These are phyloP conservation scores for Gentiana macrophylla DNA, from an alignment of 257 asterid species.

Conservation along the genomic window DNA sequence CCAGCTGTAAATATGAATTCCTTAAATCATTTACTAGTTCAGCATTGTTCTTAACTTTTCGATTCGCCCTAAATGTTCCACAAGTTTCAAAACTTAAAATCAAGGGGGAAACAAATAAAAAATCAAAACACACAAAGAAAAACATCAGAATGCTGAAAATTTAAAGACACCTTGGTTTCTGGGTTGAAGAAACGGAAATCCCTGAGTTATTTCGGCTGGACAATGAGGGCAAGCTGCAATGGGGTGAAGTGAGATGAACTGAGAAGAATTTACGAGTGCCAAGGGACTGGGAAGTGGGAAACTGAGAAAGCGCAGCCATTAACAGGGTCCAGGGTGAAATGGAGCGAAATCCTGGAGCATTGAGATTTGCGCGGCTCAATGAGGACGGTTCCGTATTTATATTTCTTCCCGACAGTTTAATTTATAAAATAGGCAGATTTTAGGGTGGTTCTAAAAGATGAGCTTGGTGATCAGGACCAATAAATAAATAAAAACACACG, in stretches of 20 bases:
- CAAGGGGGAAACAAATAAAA: not conserved
- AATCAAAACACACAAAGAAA: not conserved
- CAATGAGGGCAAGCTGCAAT: constrained; percentile 7
- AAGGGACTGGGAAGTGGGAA: constrained; percentile 22
- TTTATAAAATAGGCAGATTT: no score
- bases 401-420: no score
- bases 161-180: constrained; percentile 36
- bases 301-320: constrained; percentile 36
- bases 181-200: constrained; percentile 24
- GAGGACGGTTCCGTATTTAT: no score
- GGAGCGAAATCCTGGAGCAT: constrained; percentile 23
- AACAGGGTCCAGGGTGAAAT: constrained; percentile 6
- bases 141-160: constrained; percentile 1
- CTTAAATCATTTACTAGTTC: constrained; percentile 59
- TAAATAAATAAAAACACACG: no score
- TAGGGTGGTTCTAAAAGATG: no score
- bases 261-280: constrained; percentile 20
- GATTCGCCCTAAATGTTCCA: constrained; percentile 29
- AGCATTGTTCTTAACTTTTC: constrained; percentile 52
- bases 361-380: constrained; percentile 3
- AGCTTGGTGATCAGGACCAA: no score
- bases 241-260: constrained; percentile 18
- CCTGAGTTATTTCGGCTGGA: constrained; percentile 11
- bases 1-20: constrained; percentile 60
- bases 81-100: not conserved